A percentile compares a stretch with the other conserved stretches of the same genome.
Conservation (phyloP, 2,329 filamentous ascomycete species). For the Fusarium virguliforme region DNA sequence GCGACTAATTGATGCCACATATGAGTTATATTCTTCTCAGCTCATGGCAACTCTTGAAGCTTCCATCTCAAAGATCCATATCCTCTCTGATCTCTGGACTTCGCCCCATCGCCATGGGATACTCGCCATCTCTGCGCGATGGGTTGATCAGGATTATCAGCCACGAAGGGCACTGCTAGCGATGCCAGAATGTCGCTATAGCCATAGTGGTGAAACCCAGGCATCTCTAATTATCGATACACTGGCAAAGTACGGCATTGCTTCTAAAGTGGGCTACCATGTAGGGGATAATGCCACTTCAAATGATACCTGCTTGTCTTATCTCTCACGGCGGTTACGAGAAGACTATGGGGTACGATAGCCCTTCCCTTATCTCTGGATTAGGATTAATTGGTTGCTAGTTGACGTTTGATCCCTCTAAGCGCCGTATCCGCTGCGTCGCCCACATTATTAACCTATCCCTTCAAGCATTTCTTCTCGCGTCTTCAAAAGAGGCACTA, state of each 20-base stretch:
- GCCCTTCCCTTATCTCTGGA: neutral
- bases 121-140: conserved; percentile 1
- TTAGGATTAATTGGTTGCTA: neutral
- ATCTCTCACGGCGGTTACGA: neutral
- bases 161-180: neutral
- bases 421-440: neutral
- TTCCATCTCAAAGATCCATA: neutral
- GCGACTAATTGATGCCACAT: neutral
- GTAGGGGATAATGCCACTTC: neutral
- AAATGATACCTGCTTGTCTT: neutral
- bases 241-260: neutral
- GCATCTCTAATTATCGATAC: neutral
- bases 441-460: neutral
- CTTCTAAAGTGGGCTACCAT: neutral
- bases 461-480: neutral
- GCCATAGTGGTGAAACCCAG: neutral
- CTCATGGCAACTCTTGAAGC: neutral
- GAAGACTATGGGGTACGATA: neutral
- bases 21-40: neutral
- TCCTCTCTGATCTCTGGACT: neutral
- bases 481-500: neutral
- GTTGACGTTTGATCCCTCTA: neutral
- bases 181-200: neutral
- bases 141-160: conserved; percentile 2
- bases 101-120: conserved; percentile 6